Base-by-base conservation (phyloP, 345 rosid species). In the sweet orange (Citrus sinensis) region DNA sequence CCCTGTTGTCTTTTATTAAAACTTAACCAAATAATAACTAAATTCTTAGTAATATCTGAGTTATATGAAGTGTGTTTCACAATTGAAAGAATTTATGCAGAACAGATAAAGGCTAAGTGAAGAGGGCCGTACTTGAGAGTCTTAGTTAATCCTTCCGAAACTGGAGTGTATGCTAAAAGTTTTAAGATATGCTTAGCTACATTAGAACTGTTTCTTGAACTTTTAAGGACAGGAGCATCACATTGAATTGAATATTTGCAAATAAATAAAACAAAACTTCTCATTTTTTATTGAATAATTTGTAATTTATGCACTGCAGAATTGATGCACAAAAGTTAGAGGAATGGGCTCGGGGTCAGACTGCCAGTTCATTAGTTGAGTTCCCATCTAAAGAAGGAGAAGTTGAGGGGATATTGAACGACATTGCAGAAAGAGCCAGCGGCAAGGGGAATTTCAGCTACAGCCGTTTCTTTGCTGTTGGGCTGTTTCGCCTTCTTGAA, bases 391-490 rank as follows among this genome's bases (percentile, higher is more conserved):
- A 61, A 89, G 97, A 92, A 58, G 99, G 98, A 80, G 95, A 96
- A 82, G 87, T 94, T 76, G 99, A 96, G 83, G 87, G 83, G 27
- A 60, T 88, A 69, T 79, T 96, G 5, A 94, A 92, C 87, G 94
- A 88, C 83, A 91, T 95, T 76, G 89, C 97, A 16, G 96, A 81
- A 77, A 92, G 97, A 89, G 94, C 98, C 40, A 86, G 86, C 39
- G 77, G 80, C 74, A 89, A 91, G 60, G 95, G 91, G 71, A 87
- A 90, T 55, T 96, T 96, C 84, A 91, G 95, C 87, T 96, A 96
- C 85, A 94, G 99, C 80, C 95, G 99, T 80, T 94, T 96, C 94
- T 94, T 96, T 82, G 99, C 98, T 17, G 87, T 96, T 73, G 99
- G 99, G 27, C 85, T 96, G 55, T 94, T 96, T 80, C 98, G 99